These are phyloP conservation scores for Celoporthe dispersa DNA, from an alignment of 2,329 filamentous ascomycete species.

Conservation along the genomic window DNA sequence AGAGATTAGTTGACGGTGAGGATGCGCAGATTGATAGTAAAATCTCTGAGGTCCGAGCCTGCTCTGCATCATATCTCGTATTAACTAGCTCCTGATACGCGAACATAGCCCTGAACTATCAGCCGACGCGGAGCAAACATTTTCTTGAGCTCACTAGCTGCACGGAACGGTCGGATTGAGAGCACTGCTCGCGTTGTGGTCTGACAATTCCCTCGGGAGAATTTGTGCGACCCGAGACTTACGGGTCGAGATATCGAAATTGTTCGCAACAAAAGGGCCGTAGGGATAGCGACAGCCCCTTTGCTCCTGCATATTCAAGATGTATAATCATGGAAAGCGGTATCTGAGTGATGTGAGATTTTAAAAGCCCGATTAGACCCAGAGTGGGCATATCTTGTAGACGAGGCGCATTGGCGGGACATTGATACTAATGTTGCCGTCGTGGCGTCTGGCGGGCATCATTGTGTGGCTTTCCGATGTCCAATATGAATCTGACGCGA, in stretches of 20 bases:
- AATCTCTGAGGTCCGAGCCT: neutral
- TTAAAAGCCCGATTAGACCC: neutral
- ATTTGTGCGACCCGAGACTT: neutral
- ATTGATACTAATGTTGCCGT: neutral
- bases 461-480: neutral
- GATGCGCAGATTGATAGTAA: neutral
- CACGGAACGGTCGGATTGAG: neutral
- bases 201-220: neutral
- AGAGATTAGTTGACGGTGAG: neutral
- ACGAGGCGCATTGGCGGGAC: neutral
- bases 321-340: too few relatives aligned
- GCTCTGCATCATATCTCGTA: neutral
- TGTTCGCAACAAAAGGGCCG: neutral
- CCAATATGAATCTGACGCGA: neutral
- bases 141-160: neutral
- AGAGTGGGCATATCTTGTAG: neutral
- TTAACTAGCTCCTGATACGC: neutral
- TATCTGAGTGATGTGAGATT: neutral
- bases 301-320: neutral
- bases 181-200: neutral
- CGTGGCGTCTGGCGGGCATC: neutral
- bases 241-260: neutral
- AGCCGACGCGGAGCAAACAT: neutral
- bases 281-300: neutral
- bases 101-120: neutral